Evolutionary conservation across 2,329 filamentous ascomycete species (phyloP), one percentile per base, ranked within the genome.

Genomic region (Emmonsia crescens): DNA sequence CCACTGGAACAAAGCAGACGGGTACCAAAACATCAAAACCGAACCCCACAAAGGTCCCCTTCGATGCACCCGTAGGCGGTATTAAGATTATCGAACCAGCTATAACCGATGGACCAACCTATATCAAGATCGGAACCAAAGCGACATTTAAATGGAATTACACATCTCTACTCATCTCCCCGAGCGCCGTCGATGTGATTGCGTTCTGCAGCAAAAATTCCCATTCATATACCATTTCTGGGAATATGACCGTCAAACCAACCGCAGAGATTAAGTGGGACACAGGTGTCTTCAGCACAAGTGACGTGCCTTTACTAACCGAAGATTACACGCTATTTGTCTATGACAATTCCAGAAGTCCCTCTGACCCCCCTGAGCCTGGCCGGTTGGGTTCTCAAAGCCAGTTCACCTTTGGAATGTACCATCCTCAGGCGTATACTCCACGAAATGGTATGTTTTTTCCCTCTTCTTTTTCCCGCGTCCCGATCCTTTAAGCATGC

Each of bases 81-180:
- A 77, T 87, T 61, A 77, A 78, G 52, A 84, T 88, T 82, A 75
- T 86, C 60, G 85, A 82, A 5, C 85, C 85, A 1, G 75, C 76
- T 57, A 70, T 77, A 9, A 71, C 75, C 8, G 76, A 77, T 9
- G 76, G 79, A 19, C 74, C 79, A 4, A 79, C 80, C 60, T 87
- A 83, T 74, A 87, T 85, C 78, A 87, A 86, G 72, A 82, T 87
- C 66, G 83, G 83, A 21, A 19, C 36, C 3, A 78, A 87, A 52
- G 79, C 87, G 36, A 87, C 85, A 0, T 86, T 88, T 66, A 80
- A 77, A 24, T 88, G 85, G 85, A 88, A 88, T 73, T 88, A 87
- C 73, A 88, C 85, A 16, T 85, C 82, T 12, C 75, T 88, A 29
- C 79, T 77, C 24, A 77, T 82, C 21, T 83, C 82, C 0, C 85